phyloP scores from a whole-genome alignment of 208 protist species.

The Trypanosoma melophagium region DNA sequence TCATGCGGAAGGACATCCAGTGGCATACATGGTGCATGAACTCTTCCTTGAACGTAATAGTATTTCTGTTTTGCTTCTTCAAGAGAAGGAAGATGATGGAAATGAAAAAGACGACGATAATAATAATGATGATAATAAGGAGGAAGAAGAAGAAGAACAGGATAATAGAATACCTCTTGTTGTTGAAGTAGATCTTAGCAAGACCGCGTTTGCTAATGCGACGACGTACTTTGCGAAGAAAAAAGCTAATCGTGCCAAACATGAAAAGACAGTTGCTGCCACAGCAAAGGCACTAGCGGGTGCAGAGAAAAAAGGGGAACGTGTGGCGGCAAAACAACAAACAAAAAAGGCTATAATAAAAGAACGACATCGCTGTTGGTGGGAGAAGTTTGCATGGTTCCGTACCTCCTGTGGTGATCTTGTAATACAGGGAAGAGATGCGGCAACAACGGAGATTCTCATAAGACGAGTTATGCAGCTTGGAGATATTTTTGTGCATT shows the following conservation, averaged over 20 bases:
- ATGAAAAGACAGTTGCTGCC: slow-evolving; percentile 78
- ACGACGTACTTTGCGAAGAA: slow-evolving; percentile 84
- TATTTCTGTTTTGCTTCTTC: slow-evolving; percentile 82
- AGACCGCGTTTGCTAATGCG: slow-evolving; percentile 95
- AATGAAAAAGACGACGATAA: slow-evolving; percentile 9
- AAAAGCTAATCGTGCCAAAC: slow-evolving; percentile 87
- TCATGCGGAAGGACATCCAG: slow-evolving; percentile 86
- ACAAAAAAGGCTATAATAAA: slow-evolving; percentile 80
- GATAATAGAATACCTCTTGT: slow-evolving; percentile 47
- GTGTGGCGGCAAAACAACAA: slow-evolving; percentile 55
- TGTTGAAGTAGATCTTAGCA: slow-evolving; percentile 92
- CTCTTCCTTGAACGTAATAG: slow-evolving; percentile 89
- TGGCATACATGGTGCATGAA: slow-evolving; percentile 92
- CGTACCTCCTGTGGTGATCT: slow-evolving; percentile 95
- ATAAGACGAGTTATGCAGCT: slow-evolving; percentile 70
- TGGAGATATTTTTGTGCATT: slow-evolving; percentile 96
- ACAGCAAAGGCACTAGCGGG: slow-evolving; percentile 84
- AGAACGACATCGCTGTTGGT: slow-evolving; percentile 94
- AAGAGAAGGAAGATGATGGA: slow-evolving; percentile 39
- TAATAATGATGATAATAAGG: slow-evolving; percentile 19
- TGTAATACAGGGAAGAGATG: slow-evolving; percentile 94
- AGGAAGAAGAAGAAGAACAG: slow-evolving; percentile 45
- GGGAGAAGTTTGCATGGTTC: slow-evolving; percentile 99
- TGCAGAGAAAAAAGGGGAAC: slow-evolving; percentile 69
- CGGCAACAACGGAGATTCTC: slow-evolving; percentile 95